Conservation (phyloP, 306 rosid genomes). For the Malus sylvestris region DNA sequence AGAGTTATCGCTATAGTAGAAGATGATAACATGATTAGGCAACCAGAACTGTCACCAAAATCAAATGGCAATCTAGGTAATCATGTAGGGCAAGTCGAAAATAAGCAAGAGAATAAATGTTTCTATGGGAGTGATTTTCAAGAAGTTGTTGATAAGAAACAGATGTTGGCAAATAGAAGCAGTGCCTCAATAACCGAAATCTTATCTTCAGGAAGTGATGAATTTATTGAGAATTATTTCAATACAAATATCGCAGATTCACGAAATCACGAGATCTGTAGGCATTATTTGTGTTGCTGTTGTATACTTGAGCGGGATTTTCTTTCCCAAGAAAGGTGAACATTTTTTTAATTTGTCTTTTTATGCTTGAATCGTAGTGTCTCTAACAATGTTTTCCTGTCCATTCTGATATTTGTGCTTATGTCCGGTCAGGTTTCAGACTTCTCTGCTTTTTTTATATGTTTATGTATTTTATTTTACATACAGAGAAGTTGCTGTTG, state of each 20-base stretch:
- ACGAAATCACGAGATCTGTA: conserved; percentile 53
- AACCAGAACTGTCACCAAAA: conserved; percentile 7
- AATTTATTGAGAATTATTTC: conserved; percentile 52
- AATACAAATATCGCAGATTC: conserved; percentile 55
- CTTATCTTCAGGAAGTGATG: conserved; percentile 26
- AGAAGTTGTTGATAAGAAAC: conserved; percentile 11
- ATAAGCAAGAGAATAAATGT: conserved; percentile 13
- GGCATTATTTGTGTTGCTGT: conserved; percentile 42
- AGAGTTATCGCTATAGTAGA: conserved; percentile 47
- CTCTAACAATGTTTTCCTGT: not conserved
- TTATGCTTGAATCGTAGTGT: not conserved
- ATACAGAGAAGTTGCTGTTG: conserved; percentile 67
- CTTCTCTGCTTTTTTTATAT: not conserved
- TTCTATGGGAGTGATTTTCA: not conserved
- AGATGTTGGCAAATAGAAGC: conserved; percentile 15
- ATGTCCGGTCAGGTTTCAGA: not conserved
- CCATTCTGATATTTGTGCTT: not conserved
- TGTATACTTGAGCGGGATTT: conserved; percentile 52
- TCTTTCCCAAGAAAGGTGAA: conserved; percentile 52
- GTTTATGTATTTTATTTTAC: conserved; percentile 12
- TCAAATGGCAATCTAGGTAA: conserved; percentile 28
- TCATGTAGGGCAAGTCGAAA: conserved; percentile 22
- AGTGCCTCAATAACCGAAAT: conserved; percentile 10
- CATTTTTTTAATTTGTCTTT: not conserved
- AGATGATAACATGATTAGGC: conserved; percentile 28